Percentiles rank a stretch among this genome's conserved stretches.
phyloP scores from a whole-genome alignment of 2,329 filamentous ascomycete species.

The Dactylellina haptotyla region DNA sequence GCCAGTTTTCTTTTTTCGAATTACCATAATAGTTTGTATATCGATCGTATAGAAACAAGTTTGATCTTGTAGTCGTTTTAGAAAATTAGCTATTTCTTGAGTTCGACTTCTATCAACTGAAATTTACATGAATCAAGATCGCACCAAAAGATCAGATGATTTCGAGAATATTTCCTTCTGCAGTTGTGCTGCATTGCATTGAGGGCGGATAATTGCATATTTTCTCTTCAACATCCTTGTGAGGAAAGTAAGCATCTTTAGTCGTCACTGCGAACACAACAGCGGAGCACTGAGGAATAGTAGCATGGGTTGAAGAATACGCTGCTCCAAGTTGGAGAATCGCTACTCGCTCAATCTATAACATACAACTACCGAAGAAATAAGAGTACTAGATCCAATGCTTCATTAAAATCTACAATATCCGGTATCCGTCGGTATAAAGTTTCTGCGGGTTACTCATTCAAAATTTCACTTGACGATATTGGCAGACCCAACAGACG shows the following conservation, averaged over 20 bases:
- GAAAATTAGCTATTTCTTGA: too few species aligned
- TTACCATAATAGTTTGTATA: too few species aligned
- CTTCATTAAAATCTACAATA: neutral
- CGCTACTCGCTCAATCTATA: too few species aligned
- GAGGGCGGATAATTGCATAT: slow-evolving; percentile 16
- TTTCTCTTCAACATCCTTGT: neutral
- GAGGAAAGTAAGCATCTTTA: too few species aligned
- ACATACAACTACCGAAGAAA: too few species aligned
- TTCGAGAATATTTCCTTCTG: neutral
- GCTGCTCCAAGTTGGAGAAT: too few species aligned
- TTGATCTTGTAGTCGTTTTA: too few species aligned
- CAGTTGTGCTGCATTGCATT: neutral
- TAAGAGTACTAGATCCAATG: neutral
- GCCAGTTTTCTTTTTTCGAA: too few species aligned
- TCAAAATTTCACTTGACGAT: neutral
- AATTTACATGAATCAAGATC: neutral
- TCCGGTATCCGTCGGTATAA: neutral
- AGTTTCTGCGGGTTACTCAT: neutral
- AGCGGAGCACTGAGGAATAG: neutral
- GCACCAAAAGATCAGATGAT: slow-evolving; percentile 39
- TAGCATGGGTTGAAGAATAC: neutral
- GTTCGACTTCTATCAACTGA: too few species aligned
- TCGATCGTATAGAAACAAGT: too few species aligned
- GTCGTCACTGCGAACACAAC: neutral
- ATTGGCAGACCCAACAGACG: slow-evolving; percentile 37